phyloP scores from a whole-genome alignment of 192 early-diverging fungal species.

The Linnemannia exigua region DNA sequence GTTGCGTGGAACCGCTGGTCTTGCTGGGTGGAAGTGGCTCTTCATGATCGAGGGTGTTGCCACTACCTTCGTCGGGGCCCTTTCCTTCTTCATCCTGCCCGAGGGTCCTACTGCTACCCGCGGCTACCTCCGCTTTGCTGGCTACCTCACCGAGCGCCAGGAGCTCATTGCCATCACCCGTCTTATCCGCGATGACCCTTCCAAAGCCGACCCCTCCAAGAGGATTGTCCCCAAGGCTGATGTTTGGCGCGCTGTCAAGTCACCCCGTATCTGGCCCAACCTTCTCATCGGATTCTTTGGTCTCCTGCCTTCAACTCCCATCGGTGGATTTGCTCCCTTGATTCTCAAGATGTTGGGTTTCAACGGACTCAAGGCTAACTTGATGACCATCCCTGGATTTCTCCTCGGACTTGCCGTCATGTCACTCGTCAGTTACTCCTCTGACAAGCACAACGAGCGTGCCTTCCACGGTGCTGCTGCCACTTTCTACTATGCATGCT shows the following conservation, averaged over 20 bases:
- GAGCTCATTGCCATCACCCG: conserved; percentile 69
- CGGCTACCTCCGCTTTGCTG: conserved; percentile 45
- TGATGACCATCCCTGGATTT: conserved; percentile 59
- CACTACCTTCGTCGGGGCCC: conserved; percentile 63
- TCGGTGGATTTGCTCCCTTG: conserved; percentile 51
- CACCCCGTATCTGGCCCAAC: conserved; percentile 49
- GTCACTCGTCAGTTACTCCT: conserved; percentile 41
- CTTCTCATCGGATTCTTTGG: conserved; percentile 60
- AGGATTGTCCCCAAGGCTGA: conserved; percentile 45
- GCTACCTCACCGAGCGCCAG: conserved; percentile 69
- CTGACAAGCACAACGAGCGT: conserved; percentile 39
- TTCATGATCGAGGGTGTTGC: conserved; percentile 74
- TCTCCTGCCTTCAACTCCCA: conserved; percentile 42
- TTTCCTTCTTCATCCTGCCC: conserved; percentile 72
- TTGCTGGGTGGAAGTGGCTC: conserved; percentile 78
- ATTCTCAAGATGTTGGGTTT: conserved; percentile 60
- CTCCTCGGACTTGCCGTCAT: conserved; percentile 37
- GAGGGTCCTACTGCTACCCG: conserved; percentile 58
- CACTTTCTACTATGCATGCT: conserved; percentile 40
- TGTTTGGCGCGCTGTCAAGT: conserved; percentile 36
- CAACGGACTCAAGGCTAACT: conserved; percentile 48
- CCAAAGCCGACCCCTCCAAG: conserved; percentile 61
- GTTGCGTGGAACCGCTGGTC: conserved; percentile 64
- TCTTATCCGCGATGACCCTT: conserved; percentile 71
- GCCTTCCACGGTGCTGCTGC: conserved; percentile 37